These are phyloP conservation scores for Tylopilus felleus DNA, from an alignment of 768 basidiomycete species.

Conservation along the genomic window DNA sequence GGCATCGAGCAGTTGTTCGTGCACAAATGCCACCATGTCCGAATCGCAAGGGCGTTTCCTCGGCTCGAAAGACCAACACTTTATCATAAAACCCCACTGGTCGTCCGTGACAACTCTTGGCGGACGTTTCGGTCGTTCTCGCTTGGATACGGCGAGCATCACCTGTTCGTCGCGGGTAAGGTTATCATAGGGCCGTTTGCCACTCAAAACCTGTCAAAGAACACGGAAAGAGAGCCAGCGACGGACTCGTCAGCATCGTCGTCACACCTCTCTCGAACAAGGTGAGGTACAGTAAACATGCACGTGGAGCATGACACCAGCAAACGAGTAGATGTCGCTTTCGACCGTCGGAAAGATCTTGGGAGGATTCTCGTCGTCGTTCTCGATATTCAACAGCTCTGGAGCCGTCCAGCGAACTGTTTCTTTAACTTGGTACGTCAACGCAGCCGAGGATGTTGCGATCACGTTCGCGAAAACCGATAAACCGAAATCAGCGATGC, in stretches of 20 bases:
- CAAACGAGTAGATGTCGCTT: conserved; percentile 40
- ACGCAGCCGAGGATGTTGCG: conserved; percentile 30
- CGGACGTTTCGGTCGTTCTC: conserved; percentile 14
- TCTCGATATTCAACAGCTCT: conserved; percentile 28
- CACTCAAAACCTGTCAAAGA: conserved; percentile 18
- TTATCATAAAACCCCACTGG: conserved; percentile 24
- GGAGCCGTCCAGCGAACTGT: conserved; percentile 52
- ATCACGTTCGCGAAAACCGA: conserved; percentile 39
- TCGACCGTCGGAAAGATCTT: conserved; percentile 15
- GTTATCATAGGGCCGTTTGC: conserved; percentile 23
- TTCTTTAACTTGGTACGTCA: conserved; percentile 32
- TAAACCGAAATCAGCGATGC: conserved; percentile 46
- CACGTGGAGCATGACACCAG: conserved; percentile 24
- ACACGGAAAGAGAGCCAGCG: not conserved
- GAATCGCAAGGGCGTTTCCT: conserved; percentile 30
- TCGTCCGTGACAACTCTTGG: conserved; percentile 10
- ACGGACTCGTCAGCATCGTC: not conserved
- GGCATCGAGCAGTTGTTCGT: conserved; percentile 11
- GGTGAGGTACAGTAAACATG: not conserved
- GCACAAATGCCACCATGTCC: conserved; percentile 26
- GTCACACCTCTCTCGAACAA: not conserved
- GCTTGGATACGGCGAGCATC: conserved; percentile 15
- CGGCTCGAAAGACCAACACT: conserved; percentile 29
- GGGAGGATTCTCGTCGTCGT: not conserved
- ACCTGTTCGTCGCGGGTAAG: conserved; percentile 17